These are phyloP conservation scores for Boletus barrowsii DNA, from an alignment of 768 basidiomycete species.

Conservation along the genomic window DNA sequence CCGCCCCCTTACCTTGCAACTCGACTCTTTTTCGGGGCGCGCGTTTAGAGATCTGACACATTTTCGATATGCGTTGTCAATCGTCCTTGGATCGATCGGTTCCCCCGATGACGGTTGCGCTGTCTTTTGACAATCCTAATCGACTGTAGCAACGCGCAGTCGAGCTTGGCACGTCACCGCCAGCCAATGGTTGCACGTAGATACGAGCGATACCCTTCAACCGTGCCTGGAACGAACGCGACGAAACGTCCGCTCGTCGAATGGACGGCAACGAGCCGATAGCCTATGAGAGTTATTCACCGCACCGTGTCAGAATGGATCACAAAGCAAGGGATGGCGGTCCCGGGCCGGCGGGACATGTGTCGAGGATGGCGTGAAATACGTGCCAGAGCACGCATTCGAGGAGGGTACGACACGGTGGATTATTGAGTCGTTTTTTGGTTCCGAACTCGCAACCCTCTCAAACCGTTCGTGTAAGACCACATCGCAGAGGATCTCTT, in stretches of 20 bases:
- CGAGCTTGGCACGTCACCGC: background rate
- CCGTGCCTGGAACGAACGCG: background rate
- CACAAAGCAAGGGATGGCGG: no score
- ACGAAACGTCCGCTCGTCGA: background rate
- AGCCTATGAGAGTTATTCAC: background rate
- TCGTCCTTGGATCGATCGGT: background rate
- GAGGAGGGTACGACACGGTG: background rate
- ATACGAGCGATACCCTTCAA: background rate
- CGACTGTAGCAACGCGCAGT: no score
- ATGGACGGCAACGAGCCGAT: background rate
- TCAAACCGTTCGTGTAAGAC: no score
- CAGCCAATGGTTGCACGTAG: background rate
- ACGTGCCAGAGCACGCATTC: background rate
- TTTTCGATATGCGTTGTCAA: background rate
- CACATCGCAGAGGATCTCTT: no score
- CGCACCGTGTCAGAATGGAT: no score
- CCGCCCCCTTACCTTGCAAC: background rate
- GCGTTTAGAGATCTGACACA: background rate
- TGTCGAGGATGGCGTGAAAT: background rate
- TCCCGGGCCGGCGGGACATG: no score
- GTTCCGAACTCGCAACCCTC: no score
- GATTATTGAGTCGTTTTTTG: no score
- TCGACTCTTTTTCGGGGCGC: background rate
- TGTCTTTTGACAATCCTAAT: no score
- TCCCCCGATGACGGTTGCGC: background rate